These are phyloP conservation scores for Diaporthe australafricana DNA, from an alignment of 2,329 filamentous ascomycete species.

Conservation along the genomic window DNA sequence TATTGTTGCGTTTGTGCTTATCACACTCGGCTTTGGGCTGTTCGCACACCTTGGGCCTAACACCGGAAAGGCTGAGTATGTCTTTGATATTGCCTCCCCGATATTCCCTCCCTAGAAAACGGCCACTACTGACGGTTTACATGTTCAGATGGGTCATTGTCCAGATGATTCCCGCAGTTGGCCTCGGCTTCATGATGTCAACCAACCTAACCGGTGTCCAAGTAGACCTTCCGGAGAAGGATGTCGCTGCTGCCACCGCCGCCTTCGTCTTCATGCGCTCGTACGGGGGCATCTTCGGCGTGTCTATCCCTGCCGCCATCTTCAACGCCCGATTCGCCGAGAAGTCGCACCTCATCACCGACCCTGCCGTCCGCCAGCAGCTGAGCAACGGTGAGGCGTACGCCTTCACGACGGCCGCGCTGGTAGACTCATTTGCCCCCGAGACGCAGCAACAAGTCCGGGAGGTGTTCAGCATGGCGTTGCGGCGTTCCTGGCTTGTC, in stretches of 20 bases:
- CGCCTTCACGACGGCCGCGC: not conserved
- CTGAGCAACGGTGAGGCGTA: not conserved
- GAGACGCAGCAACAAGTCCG: constrained; percentile 39
- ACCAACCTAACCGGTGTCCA: constrained; percentile 57
- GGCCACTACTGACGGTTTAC: no score
- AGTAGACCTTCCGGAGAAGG: constrained; percentile 48
- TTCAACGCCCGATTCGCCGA: constrained; percentile 46
- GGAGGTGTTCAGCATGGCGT: not conserved
- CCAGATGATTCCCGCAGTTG: constrained; percentile 54
- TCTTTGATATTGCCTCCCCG: no score
- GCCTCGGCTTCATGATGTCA: constrained; percentile 55
- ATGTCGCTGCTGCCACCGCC: constrained; percentile 50
- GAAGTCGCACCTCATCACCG: not conserved
- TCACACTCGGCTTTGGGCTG: constrained; percentile 55
- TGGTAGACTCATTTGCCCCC: not conserved
- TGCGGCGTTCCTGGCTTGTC: constrained; percentile 32
- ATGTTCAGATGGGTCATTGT: constrained; percentile 55
- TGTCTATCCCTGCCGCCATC: constrained; percentile 54
- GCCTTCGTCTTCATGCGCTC: constrained; percentile 56
- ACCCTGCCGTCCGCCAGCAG: no score
- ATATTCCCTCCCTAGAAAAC: constrained; percentile 50
- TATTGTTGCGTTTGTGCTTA: constrained; percentile 49
- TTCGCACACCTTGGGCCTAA: no score
- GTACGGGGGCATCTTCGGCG: constrained; percentile 57
- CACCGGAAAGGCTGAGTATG: no score